These are phyloP conservation scores for Trifolium fragiferum DNA, from an alignment of 306 rosid species.

Conservation along the genomic window DNA sequence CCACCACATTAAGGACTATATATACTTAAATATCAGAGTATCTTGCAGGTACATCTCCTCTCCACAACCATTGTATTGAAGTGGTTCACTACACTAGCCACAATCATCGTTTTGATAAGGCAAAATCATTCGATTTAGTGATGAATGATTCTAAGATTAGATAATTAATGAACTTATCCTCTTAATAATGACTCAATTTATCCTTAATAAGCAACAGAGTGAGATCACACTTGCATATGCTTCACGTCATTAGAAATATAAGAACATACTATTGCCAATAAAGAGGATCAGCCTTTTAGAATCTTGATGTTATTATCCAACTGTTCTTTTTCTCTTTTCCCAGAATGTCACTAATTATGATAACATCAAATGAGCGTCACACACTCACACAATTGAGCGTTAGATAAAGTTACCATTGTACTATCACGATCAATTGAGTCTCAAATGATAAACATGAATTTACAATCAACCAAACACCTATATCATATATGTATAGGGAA, in stretches of 20 bases:
- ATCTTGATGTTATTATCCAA: slow-evolving; percentile 1
- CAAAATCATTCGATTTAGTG: neutral
- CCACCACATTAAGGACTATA: too few relatives aligned
- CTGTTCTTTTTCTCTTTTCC: neutral
- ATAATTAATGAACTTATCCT: neutral
- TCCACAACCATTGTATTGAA: too few relatives aligned
- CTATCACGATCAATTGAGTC: neutral
- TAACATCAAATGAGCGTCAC: neutral
- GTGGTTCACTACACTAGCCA: too few relatives aligned
- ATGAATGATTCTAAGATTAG: neutral
- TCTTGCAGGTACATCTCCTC: too few relatives aligned
- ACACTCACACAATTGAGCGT: neutral
- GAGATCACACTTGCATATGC: slow-evolving; percentile 45
- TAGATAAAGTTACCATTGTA: slow-evolving; percentile 16
- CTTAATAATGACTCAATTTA: neutral
- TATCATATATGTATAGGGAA: too few relatives aligned
- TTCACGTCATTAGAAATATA: slow-evolving; percentile 39
- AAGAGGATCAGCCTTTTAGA: neutral
- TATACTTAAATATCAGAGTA: too few relatives aligned
- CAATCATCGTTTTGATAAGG: too few relatives aligned
- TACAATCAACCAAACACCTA: neutral
- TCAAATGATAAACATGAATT: slow-evolving; percentile 7
- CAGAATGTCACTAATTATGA: neutral
- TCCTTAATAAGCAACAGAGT: neutral
- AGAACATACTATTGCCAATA: neutral